Percentiles rank a stretch among this genome's conserved stretches.
Conservation (phyloP, 2,329 filamentous ascomycete species). For the Ophiostoma sp. region DNA sequence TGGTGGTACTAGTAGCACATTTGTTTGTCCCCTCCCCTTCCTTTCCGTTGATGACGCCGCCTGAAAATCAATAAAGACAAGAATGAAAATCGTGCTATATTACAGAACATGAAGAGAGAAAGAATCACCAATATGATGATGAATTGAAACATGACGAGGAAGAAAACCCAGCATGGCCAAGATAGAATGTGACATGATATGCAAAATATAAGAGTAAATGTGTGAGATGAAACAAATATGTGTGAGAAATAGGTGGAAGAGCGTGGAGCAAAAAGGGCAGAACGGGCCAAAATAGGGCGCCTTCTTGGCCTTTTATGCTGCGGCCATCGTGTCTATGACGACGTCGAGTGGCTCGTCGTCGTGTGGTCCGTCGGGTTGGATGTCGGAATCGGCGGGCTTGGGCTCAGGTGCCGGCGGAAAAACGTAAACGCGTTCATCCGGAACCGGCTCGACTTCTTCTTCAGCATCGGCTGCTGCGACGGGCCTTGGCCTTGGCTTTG, state of each 20-base stretch:
- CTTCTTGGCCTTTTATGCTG: too few relatives aligned
- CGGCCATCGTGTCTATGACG: background rate
- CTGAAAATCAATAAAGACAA: background rate
- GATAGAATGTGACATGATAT: constrained; percentile 11
- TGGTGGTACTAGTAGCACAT: constrained; percentile 9
- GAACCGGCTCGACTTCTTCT: constrained; percentile 59
- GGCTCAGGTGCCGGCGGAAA: constrained; percentile 49
- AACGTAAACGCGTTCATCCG: constrained; percentile 56
- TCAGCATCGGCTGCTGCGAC: constrained; percentile 45
- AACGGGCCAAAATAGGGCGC: too few relatives aligned
- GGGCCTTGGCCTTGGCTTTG: constrained; percentile 32
- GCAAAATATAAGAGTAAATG: constrained; percentile 3
- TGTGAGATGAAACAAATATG: constrained; percentile 8
- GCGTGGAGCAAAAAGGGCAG: background rate
- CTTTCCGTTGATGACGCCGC: constrained; percentile 12
- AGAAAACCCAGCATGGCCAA: background rate
- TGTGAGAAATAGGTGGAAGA: background rate
- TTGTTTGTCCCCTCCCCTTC: constrained; percentile 9
- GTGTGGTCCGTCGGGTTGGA: background rate
- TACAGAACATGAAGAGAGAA: constrained; percentile 6
- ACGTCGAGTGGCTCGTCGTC: constrained; percentile 6
- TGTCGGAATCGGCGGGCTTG: constrained; percentile 34
- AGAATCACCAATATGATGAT: background rate
- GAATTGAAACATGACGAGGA: background rate
- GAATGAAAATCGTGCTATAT: constrained; percentile 10